Percentiles rank a stretch among this genome's conserved stretches.
phyloP scores from a whole-genome alignment of 2,329 filamentous ascomycete species.

The Mycosphaerelloides madeirae region DNA sequence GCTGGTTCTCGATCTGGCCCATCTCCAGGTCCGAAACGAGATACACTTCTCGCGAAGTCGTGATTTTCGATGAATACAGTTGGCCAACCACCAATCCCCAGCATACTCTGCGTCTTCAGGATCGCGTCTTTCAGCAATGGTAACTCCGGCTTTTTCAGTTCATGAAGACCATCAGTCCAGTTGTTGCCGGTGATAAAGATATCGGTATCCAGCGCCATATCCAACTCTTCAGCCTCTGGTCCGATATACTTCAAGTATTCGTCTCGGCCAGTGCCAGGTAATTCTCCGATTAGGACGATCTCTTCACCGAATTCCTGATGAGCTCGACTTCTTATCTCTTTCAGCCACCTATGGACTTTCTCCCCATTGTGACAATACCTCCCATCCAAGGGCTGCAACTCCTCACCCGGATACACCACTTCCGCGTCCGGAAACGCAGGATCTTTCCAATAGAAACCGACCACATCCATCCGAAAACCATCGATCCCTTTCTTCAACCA shows the following conservation, averaged over 20 bases:
- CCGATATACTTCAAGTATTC: conserved; percentile 6
- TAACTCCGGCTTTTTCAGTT: background rate
- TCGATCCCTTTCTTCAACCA: conserved; percentile 41
- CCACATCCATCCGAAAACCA: conserved; percentile 46
- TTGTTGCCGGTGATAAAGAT: conserved; percentile 1
- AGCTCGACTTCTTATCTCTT: conserved; percentile 4
- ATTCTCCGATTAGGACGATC: background rate
- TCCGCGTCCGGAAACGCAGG: conserved; percentile 39
- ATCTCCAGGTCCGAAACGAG: conserved; percentile 49
- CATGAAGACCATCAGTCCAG: background rate
- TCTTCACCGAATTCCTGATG: background rate
- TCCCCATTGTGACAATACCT: conserved; percentile 8
- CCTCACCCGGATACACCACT: conserved; percentile 28
- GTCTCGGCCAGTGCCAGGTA: conserved; percentile 35
- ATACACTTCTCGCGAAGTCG: conserved; percentile 56
- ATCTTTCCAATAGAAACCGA: conserved; percentile 45
- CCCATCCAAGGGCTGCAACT: conserved; percentile 1
- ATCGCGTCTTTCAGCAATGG: background rate
- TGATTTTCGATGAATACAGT: conserved; percentile 62
- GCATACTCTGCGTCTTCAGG: background rate
- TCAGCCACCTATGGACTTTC: conserved; percentile 5
- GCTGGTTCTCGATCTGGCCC: conserved; percentile 46
- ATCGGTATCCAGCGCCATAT: background rate
- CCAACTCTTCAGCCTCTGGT: background rate
- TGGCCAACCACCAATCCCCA: conserved; percentile 53